These are phyloP conservation scores for Xylaria sp. DNA, from an alignment of 495 filamentous ascomycete species.

Conservation along the genomic window DNA sequence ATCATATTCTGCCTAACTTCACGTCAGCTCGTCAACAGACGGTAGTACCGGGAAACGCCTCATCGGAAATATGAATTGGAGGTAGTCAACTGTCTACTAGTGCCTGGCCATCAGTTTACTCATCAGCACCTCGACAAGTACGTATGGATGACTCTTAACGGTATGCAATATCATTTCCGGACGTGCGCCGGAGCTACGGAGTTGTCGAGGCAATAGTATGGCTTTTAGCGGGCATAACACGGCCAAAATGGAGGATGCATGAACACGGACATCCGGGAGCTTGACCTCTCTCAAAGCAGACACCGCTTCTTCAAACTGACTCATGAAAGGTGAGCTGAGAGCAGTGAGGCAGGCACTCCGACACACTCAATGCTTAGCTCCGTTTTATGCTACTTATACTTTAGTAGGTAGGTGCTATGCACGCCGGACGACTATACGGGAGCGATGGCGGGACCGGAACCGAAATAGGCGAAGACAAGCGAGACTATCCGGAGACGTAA, in stretches of 20 bases:
- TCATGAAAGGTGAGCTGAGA: neutral
- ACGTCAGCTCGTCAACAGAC: neutral
- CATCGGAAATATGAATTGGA: neutral
- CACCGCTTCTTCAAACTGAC: neutral
- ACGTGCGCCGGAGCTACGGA: neutral
- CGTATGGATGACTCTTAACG: neutral
- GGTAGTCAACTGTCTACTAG: no score
- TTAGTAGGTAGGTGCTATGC: no score
- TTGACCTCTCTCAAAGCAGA: neutral
- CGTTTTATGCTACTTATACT: neutral
- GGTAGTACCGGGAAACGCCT: neutral
- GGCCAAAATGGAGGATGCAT: neutral
- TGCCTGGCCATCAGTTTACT: neutral
- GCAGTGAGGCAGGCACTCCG: neutral
- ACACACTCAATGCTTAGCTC: no score
- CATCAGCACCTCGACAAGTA: neutral
- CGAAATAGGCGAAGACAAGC: no score
- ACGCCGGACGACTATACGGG: no score
- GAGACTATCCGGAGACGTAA: no score
- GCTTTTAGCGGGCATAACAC: neutral
- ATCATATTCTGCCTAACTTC: neutral
- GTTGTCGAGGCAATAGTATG: neutral
- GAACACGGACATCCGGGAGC: neutral
- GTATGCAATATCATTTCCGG: neutral
- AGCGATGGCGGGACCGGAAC: no score